phyloP scores from a whole-genome alignment of 768 basidiomycete genomes.

The Boletus reticulatus region DNA sequence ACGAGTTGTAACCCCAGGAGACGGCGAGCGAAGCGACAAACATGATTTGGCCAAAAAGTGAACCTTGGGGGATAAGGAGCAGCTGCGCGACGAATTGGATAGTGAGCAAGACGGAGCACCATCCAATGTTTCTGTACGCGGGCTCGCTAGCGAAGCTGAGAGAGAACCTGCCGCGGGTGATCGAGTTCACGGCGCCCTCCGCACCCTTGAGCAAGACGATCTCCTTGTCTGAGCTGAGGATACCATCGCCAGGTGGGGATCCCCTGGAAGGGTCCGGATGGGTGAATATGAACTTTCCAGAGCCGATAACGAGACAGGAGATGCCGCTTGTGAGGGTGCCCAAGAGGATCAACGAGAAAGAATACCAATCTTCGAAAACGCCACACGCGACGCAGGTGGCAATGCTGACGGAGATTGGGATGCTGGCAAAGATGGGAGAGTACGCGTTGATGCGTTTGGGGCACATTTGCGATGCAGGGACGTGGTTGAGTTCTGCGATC shows the following conservation, averaged over 20 bases:
- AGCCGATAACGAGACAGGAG: conserved; percentile 34
- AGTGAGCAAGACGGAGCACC: conserved; percentile 32
- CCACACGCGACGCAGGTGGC: conserved; percentile 29
- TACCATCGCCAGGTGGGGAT: conserved; percentile 29
- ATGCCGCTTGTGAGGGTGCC: conserved; percentile 33
- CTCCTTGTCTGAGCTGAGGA: conserved; percentile 21
- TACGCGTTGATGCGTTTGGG: conserved; percentile 20
- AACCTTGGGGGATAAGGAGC: conserved; percentile 33
- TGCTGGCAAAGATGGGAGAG: conserved; percentile 25
- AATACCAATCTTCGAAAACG: conserved; percentile 32
- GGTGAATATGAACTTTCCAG: conserved; percentile 25
- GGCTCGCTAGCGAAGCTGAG: conserved; percentile 22
- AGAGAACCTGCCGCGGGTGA: conserved; percentile 31
- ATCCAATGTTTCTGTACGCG: conserved; percentile 27
- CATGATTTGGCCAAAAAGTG: conserved; percentile 35
- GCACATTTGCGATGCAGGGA: conserved; percentile 13
- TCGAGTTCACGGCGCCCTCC: conserved; percentile 28
- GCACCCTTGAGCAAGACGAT: conserved; percentile 27
- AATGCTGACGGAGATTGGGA: conserved; percentile 31
- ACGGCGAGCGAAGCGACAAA: conserved; percentile 33
- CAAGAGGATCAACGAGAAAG: conserved; percentile 34
- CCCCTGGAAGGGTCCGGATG: conserved; percentile 24
- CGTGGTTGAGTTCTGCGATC: conserved; percentile 24
- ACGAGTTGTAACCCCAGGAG: conserved; percentile 37
- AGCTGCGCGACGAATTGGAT: conserved; percentile 35